Conservation (phyloP, 306 rosid genomes). For the Fragaria vesca region DNA sequence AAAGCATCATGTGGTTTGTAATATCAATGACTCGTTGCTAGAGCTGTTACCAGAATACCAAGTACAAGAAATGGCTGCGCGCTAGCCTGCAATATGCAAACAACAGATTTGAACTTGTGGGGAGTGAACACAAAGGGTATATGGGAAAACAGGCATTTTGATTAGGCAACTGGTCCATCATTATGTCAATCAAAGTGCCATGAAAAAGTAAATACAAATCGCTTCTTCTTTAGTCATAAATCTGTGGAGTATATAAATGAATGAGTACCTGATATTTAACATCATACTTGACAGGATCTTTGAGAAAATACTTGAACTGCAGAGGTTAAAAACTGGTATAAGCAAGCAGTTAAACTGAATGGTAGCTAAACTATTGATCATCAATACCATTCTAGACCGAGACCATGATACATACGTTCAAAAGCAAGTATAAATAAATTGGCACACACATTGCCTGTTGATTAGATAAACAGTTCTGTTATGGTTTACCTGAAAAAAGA, state of each 20-base stretch:
- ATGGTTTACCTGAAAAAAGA: conserved; percentile 72
- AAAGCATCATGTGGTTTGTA: not conserved
- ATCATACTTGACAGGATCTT: conserved; percentile 62
- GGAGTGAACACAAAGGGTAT: not conserved
- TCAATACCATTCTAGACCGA: not conserved
- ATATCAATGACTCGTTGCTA: conserved; percentile 55
- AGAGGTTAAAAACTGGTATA: not conserved
- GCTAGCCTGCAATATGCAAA: conserved; percentile 44
- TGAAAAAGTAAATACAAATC: not conserved
- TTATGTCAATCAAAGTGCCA: not conserved
- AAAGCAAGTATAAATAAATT: not conserved
- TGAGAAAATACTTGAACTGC: conserved; percentile 61
- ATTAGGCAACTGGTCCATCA: not conserved
- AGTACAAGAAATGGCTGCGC: conserved; percentile 68
- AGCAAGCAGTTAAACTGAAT: not conserved
- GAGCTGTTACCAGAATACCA: conserved; percentile 57
- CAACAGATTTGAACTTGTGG: not conserved
- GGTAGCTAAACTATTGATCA: not conserved
- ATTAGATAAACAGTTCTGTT: not conserved
- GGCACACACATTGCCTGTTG: not conserved
- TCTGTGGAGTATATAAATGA: not conserved
- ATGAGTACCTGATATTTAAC: conserved; percentile 57
- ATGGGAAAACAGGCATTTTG: not conserved
- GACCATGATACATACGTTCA: not conserved
- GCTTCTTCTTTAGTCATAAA: not conserved